Percentiles rank a stretch among this genome's conserved stretches.
phyloP scores from a whole-genome alignment of 2,329 filamentous ascomycete species.

The Aspergillus neotritici region DNA sequence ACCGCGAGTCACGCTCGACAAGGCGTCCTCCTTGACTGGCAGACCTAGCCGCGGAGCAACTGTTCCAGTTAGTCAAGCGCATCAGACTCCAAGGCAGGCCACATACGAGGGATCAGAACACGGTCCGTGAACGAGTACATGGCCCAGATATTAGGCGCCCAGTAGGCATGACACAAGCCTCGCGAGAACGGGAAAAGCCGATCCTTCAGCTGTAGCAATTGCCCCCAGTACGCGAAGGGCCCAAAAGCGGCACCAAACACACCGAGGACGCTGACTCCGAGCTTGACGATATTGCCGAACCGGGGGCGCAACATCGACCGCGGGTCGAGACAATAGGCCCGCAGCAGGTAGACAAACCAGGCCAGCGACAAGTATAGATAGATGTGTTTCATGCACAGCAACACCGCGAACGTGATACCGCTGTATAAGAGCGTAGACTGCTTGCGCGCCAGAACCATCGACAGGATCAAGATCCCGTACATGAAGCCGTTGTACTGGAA shows the following conservation, averaged over 20 bases:
- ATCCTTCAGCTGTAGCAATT: constrained; percentile 76
- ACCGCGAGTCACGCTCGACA: constrained; percentile 86
- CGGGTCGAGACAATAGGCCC: constrained; percentile 77
- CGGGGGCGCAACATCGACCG: constrained; percentile 70
- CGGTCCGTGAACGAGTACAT: constrained; percentile 90
- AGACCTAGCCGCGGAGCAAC: constrained; percentile 79
- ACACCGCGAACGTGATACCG: constrained; percentile 73
- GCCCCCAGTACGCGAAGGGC: constrained; percentile 74
- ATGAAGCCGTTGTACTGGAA: constrained; percentile 99
- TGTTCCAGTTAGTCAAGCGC: constrained; percentile 39
- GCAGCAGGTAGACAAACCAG: constrained; percentile 90
- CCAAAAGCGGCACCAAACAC: constrained; percentile 81
- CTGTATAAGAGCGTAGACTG: constrained; percentile 69
- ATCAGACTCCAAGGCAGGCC: background rate
- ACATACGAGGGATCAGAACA: constrained; percentile 70
- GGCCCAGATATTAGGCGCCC: constrained; percentile 96
- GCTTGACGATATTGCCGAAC: constrained; percentile 74
- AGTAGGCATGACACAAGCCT: constrained; percentile 94
- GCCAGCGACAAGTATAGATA: constrained; percentile 94
- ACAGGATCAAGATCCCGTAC: constrained; percentile 84
- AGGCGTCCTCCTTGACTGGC: constrained; percentile 63
- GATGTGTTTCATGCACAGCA: constrained; percentile 96
- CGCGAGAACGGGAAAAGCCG: constrained; percentile 90
- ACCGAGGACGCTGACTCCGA: constrained; percentile 64
- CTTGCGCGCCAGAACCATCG: constrained; percentile 73